phyloP scores from a whole-genome alignment of 2,329 filamentous ascomycete species.

The Clonostachys rhizophaga region DNA sequence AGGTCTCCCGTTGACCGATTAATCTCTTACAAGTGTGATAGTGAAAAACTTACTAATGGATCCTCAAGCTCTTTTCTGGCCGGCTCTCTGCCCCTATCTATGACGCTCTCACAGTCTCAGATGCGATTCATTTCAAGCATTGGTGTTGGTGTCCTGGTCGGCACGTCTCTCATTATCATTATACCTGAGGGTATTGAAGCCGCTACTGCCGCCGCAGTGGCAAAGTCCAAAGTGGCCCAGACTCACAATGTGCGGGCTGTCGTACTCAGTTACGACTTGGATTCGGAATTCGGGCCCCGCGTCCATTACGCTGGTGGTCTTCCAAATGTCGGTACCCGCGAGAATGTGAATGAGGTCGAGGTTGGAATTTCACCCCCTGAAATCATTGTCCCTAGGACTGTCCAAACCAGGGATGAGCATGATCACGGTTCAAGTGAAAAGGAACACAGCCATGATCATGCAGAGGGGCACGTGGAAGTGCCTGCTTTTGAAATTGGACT shows the following conservation, averaged over 20 bases:
- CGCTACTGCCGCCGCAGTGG: slow-evolving; percentile 58
- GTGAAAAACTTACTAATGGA: neutral
- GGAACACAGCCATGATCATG: slow-evolving; percentile 15
- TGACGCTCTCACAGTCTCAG: slow-evolving; percentile 82
- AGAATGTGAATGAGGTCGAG: neutral
- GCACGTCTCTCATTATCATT: slow-evolving; percentile 93
- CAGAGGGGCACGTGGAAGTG: slow-evolving; percentile 28
- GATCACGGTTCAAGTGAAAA: neutral
- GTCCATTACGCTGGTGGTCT: no score
- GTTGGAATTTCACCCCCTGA: neutral
- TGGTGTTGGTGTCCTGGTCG: slow-evolving; percentile 89
- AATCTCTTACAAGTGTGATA: neutral
- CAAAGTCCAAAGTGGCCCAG: slow-evolving; percentile 23
- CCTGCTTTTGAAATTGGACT: slow-evolving; percentile 79
- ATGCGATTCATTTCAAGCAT: slow-evolving; percentile 86
- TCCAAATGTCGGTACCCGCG: neutral
- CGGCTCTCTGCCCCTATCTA: slow-evolving; percentile 83
- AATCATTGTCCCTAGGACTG: neutral
- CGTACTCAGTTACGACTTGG: slow-evolving; percentile 11
- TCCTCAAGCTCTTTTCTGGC: slow-evolving; percentile 79
- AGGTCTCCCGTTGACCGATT: slow-evolving; percentile 19
- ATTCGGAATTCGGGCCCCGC: neutral
- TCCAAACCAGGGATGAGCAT: neutral
- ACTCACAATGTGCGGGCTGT: slow-evolving; percentile 26
- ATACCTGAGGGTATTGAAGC: slow-evolving; percentile 96